Evolutionary conservation across 768 basidiomycete genomes (phyloP).

Genomic region (Russula abietina): DNA sequence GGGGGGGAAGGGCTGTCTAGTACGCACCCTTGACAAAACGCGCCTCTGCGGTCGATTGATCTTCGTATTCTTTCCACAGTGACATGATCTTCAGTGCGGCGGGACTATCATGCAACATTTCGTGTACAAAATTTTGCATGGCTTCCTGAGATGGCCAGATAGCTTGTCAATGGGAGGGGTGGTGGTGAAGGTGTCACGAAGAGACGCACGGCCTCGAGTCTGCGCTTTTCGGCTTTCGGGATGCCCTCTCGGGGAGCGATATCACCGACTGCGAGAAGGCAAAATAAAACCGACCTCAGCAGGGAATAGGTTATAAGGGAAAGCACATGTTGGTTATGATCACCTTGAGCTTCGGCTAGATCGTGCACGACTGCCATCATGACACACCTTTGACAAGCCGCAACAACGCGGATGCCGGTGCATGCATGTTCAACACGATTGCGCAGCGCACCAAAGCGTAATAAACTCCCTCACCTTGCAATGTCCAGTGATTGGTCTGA

Average conservation of each 20-base stretch:
- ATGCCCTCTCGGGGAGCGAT: constrained; percentile 89
- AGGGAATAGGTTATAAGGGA: background rate
- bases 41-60: constrained; percentile 63
- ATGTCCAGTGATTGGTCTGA: constrained; percentile 68
- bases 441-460: background rate
- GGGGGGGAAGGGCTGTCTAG: background rate
- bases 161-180: background rate
- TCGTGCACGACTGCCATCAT: constrained; percentile 94
- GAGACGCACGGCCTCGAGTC: constrained; percentile 58
- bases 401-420: too few species aligned
- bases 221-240: constrained; percentile 69
- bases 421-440: background rate
- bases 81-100: constrained; percentile 61
- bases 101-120: constrained; percentile 77
- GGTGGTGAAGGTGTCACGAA: background rate
- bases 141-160: constrained; percentile 50
- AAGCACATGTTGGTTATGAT: background rate
- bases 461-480: constrained; percentile 47
- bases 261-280: constrained; percentile 71
- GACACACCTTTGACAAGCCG: constrained; percentile 49
- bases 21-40: constrained; percentile 86
- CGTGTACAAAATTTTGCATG: constrained; percentile 83
- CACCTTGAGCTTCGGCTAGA: constrained; percentile 91
- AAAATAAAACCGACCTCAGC: background rate
- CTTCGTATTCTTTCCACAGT: constrained; percentile 88